A percentile compares a stretch with the other conserved stretches of the same genome.
Conservation (phyloP, 352 stramenopile species). For the Phytophthora sojae region DNA sequence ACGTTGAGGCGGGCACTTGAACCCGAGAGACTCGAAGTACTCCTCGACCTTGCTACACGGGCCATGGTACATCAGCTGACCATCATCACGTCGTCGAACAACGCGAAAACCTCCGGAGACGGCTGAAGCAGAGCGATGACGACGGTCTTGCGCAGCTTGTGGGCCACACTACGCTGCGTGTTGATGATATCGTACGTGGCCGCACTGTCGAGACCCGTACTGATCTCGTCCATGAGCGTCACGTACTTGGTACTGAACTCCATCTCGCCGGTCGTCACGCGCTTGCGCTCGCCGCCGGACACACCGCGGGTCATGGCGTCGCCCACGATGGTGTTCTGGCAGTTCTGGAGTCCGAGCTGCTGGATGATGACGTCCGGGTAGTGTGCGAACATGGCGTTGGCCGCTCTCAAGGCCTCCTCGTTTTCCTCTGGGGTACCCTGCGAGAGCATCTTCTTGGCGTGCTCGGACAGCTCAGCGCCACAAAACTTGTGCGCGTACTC, state of each 20-base stretch:
- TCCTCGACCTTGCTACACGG: conserved; percentile 16
- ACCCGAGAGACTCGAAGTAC: conserved; percentile 50
- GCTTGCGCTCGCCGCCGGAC: conserved; percentile 72
- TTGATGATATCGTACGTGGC: conserved; percentile 46
- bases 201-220: conserved; percentile 88
- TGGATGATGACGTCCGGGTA: conserved; percentile 29
- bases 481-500: conserved; percentile 53
- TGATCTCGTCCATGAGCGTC: conserved; percentile 91
- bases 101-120: conserved; percentile 86
- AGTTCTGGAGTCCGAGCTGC: conserved; percentile 39
- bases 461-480: conserved; percentile 32
- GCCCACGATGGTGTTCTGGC: conserved; percentile 69
- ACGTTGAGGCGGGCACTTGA: conserved; percentile 33
- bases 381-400: conserved; percentile 14
- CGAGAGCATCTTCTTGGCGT: conserved; percentile 17
- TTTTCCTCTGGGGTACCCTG: conserved; percentile 19
- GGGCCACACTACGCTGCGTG: conserved; percentile 30
- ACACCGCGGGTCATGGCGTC: conserved; percentile 62
- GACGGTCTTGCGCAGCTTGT: conserved; percentile 36
- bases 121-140: conserved; percentile 84
- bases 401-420: conserved; percentile 13
- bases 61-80: conserved; percentile 80
- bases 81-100: conserved; percentile 75
- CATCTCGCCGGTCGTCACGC: conserved; percentile 84
- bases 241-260: conserved; percentile 73